Base-by-base conservation (phyloP, 306 rosid species). In the Cicer judaicum region DNA sequence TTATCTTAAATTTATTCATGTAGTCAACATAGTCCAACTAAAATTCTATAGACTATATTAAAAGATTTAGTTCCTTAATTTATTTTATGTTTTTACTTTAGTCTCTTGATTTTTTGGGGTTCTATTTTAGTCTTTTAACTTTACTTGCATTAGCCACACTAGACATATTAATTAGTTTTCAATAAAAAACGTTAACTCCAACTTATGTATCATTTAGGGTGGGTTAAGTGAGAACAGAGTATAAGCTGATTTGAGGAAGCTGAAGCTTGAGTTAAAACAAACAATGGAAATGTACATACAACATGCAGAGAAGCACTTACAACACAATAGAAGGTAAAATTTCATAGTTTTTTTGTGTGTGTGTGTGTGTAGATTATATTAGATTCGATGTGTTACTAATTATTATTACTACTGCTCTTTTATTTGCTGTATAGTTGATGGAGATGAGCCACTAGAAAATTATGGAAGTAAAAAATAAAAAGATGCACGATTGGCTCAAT, bases 221-320 rank as follows among this genome's bases (percentile, higher is more conserved):
- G 34, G 34, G 5, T 29, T 29, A 29, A 29, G 34, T 29, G 5
- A 29, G 34, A 29, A 29, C 34, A 29, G 5, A 29, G 5, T 3
- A 29, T 97, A 92, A 81, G 46, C 90, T 8, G 96, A 94, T 74
- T 86, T 94, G 96, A 90, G 86, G 81, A 90, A 91, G 84, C 68
- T 94, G 79, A 92, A 86, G 89, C 87, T 88, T 36, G 98, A 94
- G 90, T 87, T 94, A 52, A 92, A 92, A 88, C 96, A 92, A 80
- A 94, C 98, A 13, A 90, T 92, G 96, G 98, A 94, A 66, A 95
- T 81, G 81, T 76, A 81, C 74, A 76, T 16, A 16, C 73, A 7
- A 78, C 78, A 7, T 76, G 84, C 78, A 70, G 55, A 76, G 84
- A 76, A 54, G 81, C 81, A 38, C 73, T 62, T n/a, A 54, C 55